Base-by-base conservation (phyloP, 306 rosid genomes). In the Pyrus communis region DNA sequence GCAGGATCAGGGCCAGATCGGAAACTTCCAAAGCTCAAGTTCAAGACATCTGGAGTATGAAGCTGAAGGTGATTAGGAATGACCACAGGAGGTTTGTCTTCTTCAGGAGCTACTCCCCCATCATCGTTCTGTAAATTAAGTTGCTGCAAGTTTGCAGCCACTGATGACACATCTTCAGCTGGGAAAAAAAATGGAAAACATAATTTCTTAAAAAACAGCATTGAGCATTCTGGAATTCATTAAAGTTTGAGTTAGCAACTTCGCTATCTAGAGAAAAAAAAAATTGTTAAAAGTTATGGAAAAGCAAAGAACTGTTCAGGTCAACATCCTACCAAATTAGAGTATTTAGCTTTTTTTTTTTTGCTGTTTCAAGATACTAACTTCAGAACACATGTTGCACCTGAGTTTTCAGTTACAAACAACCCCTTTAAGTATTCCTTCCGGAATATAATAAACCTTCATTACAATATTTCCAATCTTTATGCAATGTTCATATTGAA, bases 1-100 rank as follows among this genome's bases (percentile, higher is more conserved):
- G 83, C 18, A 61, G 89, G 75, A 63, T 87, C 79, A 19, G 85
- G 70, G 42, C 87, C 89, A 23, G 94, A 61, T 85, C 99, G 98
- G 86, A 96, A 96, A 80, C 99, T 96, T 75, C 99, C 99, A 80
- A 96, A 96, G 85, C 99, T 96, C 90, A 96, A 79, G 67, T 88
- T 89, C 69, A 96, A 85, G 90, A 98, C 93, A 58, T 93, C 99
- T n/a, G 97, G 87, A 59, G 93, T 84, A 86, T 96, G 99, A 33
- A 88, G 85, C 77, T 91, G 99, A 43, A 96, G 86, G 82, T 96
- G 99, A 85, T 91, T 85, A 63, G 99, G 99, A 85, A 96, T 96
- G 60, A 96, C 86, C 57, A 96, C 97, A 82, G 91, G 82, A 85
- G 96, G 85, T 77, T 64, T 85, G 28, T 87, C 93, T 75, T 92